Evolutionary conservation across 1,284 basidiomycete genomes (phyloP).

Genomic region (Apiotrichum siamense): DNA sequence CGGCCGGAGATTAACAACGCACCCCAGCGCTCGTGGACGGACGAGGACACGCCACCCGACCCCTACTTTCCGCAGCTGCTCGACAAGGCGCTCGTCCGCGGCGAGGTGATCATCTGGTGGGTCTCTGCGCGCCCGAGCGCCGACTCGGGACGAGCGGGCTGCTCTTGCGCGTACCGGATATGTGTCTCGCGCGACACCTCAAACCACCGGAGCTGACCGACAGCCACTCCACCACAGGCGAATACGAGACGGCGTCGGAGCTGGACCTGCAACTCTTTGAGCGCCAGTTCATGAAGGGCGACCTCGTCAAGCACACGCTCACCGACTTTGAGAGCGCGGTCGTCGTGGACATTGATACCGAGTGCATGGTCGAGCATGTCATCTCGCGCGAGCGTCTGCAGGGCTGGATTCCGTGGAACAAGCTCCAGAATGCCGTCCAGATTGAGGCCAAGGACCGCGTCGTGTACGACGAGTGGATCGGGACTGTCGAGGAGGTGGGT

Average conservation of each 20-base stretch:
- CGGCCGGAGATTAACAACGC: background rate
- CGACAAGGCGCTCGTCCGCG: slow-evolving; percentile 64
- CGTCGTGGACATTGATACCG: slow-evolving; percentile 58
- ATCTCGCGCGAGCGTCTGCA: slow-evolving; percentile 60
- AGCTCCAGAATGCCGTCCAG: slow-evolving; percentile 54
- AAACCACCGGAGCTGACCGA: too few species aligned
- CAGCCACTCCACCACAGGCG: slow-evolving; percentile 51
- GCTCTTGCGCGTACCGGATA: too few species aligned
- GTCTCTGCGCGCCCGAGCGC: slow-evolving; percentile 5
- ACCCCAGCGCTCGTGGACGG: slow-evolving; percentile 36
- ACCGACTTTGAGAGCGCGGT: slow-evolving; percentile 72
- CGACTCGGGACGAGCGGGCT: too few species aligned
- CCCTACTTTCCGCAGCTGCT: slow-evolving; percentile 52
- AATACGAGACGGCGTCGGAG: slow-evolving; percentile 66
- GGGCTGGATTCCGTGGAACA: slow-evolving; percentile 59
- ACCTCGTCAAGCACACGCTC: slow-evolving; percentile 72
- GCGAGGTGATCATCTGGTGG: slow-evolving; percentile 71
- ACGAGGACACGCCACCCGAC: slow-evolving; percentile 33
- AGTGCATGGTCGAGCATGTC: slow-evolving; percentile 66
- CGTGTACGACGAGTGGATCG: slow-evolving; percentile 77
- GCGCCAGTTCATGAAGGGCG: slow-evolving; percentile 69
- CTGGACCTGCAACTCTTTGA: slow-evolving; percentile 66
- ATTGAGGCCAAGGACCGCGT: slow-evolving; percentile 71
- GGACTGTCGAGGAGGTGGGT: slow-evolving; percentile 56
- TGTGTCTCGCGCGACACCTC: background rate